Base-by-base conservation (phyloP, 108 stramenopile species). In the Skeletonema potamos region DNA sequence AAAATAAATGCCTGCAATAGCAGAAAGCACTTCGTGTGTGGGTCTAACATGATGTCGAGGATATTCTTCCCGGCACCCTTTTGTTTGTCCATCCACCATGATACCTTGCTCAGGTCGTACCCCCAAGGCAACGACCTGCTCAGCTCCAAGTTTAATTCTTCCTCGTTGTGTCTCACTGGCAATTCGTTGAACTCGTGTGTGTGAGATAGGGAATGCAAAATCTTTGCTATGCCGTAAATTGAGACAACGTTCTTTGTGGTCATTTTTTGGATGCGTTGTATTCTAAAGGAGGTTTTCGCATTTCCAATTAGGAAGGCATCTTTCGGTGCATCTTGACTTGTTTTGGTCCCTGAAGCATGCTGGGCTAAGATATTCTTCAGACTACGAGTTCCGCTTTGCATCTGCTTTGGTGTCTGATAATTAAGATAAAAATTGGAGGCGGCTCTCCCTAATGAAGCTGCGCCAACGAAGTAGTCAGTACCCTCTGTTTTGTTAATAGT, bases 151-250 rank as follows among this genome's bases (percentile, higher is more conserved):
- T 99, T 99, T 60, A 97, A 73, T 26, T 75, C 63, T 62, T 99
- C 99, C 70, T 99, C 98, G 68, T 98, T 99, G 87, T 99, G 99
- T 13, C 99, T 87, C 58, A 99, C 98, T 10, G 99, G 99, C 11
- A 98, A 78, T 73, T 99, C 98, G 71, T 89, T 84, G 61, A 96
- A 98, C 73, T 99, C 99, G 71, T 90, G 84, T 8, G 97, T 96
- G 26, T 69, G 79, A 24, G 82, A 86, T 6, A 99, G 69, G 29
- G 83, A 57, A 48, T 86, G 84, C 6, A 97, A 54, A 15, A 97
- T 69, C 79, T 83, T 83, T 22, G 89, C 89, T 17, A 88, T 54
- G 6, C 89, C 81, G 26, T 81, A 79, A 8, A 22, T 64, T 30
- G 37, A 64, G 29, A 65, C 70, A 9, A 55, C 48, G 13, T 69